Percentiles rank a stretch among this genome's conserved stretches.
Conservation (phyloP, 768 basidiomycete species). For the Cantharellus cinnabarinus region DNA sequence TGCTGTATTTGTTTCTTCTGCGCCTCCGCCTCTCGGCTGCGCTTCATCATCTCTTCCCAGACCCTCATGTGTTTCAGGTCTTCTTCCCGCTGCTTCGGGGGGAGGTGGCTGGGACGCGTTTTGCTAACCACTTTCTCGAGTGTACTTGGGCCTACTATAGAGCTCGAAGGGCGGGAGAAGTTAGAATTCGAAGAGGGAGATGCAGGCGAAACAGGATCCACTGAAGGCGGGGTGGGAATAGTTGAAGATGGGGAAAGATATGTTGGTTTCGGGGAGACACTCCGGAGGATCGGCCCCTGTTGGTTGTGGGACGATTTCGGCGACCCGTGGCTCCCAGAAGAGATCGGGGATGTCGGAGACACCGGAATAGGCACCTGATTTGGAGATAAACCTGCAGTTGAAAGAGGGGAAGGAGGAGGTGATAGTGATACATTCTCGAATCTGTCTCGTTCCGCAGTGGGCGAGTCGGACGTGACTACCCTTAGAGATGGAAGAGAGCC, state of each 20-base stretch:
- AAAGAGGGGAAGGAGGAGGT: neutral
- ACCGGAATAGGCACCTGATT: neutral
- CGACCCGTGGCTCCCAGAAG: neutral
- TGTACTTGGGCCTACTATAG: conserved; percentile 25
- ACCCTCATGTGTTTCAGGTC: conserved; percentile 68
- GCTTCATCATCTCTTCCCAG: conserved; percentile 79
- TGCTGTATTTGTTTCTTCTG: conserved; percentile 39
- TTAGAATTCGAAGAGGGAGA: neutral
- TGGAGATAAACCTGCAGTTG: neutral
- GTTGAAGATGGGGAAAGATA: neutral
- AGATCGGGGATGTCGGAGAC: neutral
- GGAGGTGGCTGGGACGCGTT: conserved; percentile 69
- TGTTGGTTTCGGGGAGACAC: neutral
- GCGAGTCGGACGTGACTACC: too few species aligned
- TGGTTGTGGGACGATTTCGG: neutral
- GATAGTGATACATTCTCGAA: neutral
- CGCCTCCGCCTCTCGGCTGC: conserved; percentile 48
- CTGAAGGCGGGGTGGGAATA: neutral
- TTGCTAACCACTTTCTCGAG: conserved; percentile 67
- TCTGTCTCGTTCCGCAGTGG: neutral
- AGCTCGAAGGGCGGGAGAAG: neutral
- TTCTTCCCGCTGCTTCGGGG: conserved; percentile 59
- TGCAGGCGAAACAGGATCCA: neutral
- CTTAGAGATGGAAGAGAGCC: too few species aligned
- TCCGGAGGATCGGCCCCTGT: neutral